A percentile compares a stretch with the other conserved stretches of the same genome.
Conservation (phyloP, 305 asterid species). For the Withania somnifera region DNA sequence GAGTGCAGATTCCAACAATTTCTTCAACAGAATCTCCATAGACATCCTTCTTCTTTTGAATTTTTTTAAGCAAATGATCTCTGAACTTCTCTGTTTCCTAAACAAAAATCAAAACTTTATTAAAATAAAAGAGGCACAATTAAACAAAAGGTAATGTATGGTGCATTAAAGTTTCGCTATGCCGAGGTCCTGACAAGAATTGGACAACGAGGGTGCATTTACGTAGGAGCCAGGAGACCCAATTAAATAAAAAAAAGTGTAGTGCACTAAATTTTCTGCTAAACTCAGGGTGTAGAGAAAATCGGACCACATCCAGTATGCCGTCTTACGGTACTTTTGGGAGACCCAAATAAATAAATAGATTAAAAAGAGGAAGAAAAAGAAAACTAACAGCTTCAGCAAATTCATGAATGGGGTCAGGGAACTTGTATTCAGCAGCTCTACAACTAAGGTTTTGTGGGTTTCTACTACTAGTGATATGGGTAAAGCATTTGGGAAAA, state of each 20-base stretch:
- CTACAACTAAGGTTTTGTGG: conserved; percentile 31
- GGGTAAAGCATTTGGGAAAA: neutral
- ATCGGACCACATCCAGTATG: too few relatives aligned
- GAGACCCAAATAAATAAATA: neutral
- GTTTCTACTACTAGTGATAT: neutral
- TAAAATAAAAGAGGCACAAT: too few relatives aligned
- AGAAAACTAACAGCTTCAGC: conserved; percentile 60
- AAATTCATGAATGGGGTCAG: conserved; percentile 93
- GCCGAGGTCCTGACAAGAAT: too few relatives aligned
- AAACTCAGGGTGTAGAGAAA: neutral
- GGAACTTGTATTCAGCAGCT: conserved; percentile 89
- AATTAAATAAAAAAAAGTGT: neutral
- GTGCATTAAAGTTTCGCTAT: too few relatives aligned
- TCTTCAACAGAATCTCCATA: conserved; percentile 77
- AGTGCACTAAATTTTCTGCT: neutral
- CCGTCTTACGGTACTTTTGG: too few relatives aligned
- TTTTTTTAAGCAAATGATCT: conserved; percentile 44
- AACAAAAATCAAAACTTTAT: conserved; percentile 8
- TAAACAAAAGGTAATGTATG: too few relatives aligned
- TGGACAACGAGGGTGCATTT: too few relatives aligned
- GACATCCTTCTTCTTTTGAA: conserved; percentile 72
- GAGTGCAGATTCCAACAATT: conserved; percentile 68
- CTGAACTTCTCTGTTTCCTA: conserved; percentile 79
- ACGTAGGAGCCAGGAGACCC: too few relatives aligned
- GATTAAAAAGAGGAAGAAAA: neutral